Conservation (phyloP, 208 protist genomes). For the Trypanosoma brucei region DNA sequence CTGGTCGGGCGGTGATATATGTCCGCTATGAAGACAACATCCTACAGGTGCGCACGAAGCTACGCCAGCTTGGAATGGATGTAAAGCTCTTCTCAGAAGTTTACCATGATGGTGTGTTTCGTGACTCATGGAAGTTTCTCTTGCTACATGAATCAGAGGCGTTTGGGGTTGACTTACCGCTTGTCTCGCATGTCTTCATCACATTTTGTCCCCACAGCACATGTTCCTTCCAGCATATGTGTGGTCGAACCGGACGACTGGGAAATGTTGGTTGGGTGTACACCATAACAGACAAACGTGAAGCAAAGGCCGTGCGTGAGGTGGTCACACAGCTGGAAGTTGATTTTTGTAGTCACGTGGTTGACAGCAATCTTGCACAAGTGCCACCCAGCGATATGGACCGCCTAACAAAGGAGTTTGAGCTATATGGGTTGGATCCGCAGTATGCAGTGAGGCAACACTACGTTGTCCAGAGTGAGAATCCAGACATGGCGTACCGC, state of each 20-base stretch:
- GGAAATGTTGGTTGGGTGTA: slow-evolving; percentile 86
- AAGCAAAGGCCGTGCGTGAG: slow-evolving; percentile 46
- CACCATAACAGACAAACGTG: slow-evolving; percentile 56
- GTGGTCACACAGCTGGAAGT: slow-evolving; percentile 59
- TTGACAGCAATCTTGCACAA: slow-evolving; percentile 34
- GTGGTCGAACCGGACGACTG: slow-evolving; percentile 58
- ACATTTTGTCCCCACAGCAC: slow-evolving; percentile 66
- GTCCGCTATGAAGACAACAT: slow-evolving; percentile 51
- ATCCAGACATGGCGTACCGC: slow-evolving; percentile 62
- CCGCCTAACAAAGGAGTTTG: slow-evolving; percentile 56
- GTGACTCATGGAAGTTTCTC: slow-evolving; percentile 67
- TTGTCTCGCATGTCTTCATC: slow-evolving; percentile 83
- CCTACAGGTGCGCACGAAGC: slow-evolving; percentile 40
- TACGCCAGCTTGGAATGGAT: slow-evolving; percentile 63
- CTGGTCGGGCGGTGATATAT: slow-evolving; percentile 67
- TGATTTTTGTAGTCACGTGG: slow-evolving; percentile 57
- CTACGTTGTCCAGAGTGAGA: slow-evolving; percentile 72
- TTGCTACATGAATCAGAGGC: slow-evolving; percentile 71
- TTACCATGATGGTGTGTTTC: slow-evolving; percentile 43
- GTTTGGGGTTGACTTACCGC: slow-evolving; percentile 65
- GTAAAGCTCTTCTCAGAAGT: slow-evolving; percentile 80
- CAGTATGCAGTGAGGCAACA: slow-evolving; percentile 77
- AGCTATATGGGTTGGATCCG: slow-evolving; percentile 75
- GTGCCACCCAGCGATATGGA: slow-evolving; percentile 37
- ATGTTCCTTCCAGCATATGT: slow-evolving; percentile 80